A percentile compares a stretch with the other conserved stretches of the same genome.
These are phyloP conservation scores for Solanum medicagineum DNA, from an alignment of 257 asterid genomes.

Conservation along the genomic window DNA sequence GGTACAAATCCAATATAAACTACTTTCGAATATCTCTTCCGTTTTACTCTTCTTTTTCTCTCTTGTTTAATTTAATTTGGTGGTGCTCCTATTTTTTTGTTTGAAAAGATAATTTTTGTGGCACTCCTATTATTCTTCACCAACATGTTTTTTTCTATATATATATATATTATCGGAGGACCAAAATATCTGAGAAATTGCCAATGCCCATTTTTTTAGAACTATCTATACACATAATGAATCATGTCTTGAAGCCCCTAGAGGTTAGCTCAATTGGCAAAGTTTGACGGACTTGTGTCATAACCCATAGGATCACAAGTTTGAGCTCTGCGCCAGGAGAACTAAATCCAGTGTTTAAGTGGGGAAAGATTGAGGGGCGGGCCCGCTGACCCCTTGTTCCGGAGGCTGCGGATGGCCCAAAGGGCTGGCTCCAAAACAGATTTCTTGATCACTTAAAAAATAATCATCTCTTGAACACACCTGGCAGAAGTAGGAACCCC, in stretches of 20 bases:
- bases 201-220: background rate
- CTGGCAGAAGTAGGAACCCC: background rate
- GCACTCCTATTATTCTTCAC: background rate
- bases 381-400: background rate
- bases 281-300: background rate
- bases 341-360: background rate
- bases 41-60: background rate
- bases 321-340: background rate
- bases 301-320: background rate
- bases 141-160: background rate
- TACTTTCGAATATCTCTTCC: background rate
- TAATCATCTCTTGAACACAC: background rate
- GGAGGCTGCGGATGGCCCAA: background rate
- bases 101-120: background rate
- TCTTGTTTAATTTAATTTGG: background rate
- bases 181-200: background rate
- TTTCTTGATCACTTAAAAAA: background rate
- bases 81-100: background rate
- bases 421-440: background rate
- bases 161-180: background rate
- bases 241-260: background rate
- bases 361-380: background rate
- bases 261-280: background rate
- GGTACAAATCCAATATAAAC: constrained; percentile 15
- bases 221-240: background rate